These are phyloP conservation scores for Eucalyptus lansdowneana DNA, from an alignment of 345 rosid genomes.

Conservation along the genomic window DNA sequence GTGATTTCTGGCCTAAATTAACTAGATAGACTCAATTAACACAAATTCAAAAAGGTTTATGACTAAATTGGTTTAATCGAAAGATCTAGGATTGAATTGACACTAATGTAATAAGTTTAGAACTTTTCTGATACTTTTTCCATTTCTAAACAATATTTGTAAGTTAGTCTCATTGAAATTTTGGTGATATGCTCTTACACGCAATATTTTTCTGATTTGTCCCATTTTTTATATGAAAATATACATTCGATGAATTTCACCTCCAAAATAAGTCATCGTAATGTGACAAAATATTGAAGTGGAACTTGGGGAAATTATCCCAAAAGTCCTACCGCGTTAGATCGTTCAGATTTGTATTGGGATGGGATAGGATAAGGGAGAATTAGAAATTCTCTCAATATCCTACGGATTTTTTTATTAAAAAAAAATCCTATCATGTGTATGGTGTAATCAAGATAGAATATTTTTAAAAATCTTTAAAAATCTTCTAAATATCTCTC, in stretches of 20 bases:
- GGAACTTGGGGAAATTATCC: too few relatives aligned
- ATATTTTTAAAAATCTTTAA: too few relatives aligned
- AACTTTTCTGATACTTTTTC: rapidly evolving
- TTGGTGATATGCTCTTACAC: not conserved
- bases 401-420: not conserved
- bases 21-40: rapidly evolving
- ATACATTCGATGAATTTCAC: too few relatives aligned
- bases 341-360: rapidly evolving
- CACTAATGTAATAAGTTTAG: too few relatives aligned
- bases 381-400: not conserved
- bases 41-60: rapidly evolving
- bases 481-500: not conserved
- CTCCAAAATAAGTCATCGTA: too few relatives aligned
- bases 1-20: too few relatives aligned
- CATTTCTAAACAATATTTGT: not conserved
- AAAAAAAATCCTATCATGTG: too few relatives aligned
- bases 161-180: rapidly evolving
- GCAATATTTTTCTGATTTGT: not conserved
- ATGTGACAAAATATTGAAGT: too few relatives aligned
- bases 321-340: rapidly evolving
- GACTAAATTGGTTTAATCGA: too few relatives aligned
- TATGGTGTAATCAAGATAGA: not conserved
- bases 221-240: not conserved
- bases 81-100: rapidly evolving
- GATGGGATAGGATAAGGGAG: not conserved